Percentiles rank a stretch among this genome's conserved stretches.
Evolutionary conservation across 208 protist genomes (phyloP).

Genomic region (Jaenimonas drosophilae): DNA sequence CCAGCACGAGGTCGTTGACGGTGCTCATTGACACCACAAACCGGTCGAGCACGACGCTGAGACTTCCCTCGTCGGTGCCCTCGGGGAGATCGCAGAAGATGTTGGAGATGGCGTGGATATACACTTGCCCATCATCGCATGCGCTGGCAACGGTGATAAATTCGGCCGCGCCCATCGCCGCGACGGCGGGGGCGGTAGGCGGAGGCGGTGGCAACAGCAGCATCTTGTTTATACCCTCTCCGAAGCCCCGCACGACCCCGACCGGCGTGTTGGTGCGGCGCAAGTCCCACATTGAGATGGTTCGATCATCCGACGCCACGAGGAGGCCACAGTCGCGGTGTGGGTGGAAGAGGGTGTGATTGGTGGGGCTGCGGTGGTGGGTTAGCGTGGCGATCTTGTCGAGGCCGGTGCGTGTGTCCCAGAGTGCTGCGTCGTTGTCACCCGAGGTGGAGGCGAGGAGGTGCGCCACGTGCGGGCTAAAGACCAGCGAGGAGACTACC

Average conservation of each 20-base stretch:
- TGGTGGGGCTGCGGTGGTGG: slow-evolving; percentile 59
- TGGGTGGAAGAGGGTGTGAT: slow-evolving; percentile 58
- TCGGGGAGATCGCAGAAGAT: not conserved
- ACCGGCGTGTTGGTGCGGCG: slow-evolving; percentile 27
- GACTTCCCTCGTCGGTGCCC: no score
- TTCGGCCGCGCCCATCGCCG: slow-evolving; percentile 6
- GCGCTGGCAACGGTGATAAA: slow-evolving; percentile 34
- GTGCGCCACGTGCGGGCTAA: slow-evolving; percentile 33
- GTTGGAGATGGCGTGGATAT: slow-evolving; percentile 40
- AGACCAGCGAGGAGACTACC: slow-evolving; percentile 65
- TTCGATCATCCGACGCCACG: slow-evolving; percentile 72
- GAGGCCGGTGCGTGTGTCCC: slow-evolving; percentile 29
- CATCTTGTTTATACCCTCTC: slow-evolving; percentile 78
- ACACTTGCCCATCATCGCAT: slow-evolving; percentile 79
- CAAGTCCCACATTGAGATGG: slow-evolving; percentile 61
- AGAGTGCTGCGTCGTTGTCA: slow-evolving; percentile 76
- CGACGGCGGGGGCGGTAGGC: not conserved
- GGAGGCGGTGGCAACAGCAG: slow-evolving; percentile 19
- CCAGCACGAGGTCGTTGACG: slow-evolving; percentile 66
- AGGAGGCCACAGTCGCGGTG: slow-evolving; percentile 24
- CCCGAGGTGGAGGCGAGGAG: slow-evolving; percentile 72
- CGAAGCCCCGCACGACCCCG: slow-evolving; percentile 40
- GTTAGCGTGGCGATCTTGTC: slow-evolving; percentile 10
- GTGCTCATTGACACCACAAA: slow-evolving; percentile 63
- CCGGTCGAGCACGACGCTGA: slow-evolving; percentile 40